Conservation (phyloP, 2,329 filamentous ascomycete genomes). For the Septoria linicola region DNA sequence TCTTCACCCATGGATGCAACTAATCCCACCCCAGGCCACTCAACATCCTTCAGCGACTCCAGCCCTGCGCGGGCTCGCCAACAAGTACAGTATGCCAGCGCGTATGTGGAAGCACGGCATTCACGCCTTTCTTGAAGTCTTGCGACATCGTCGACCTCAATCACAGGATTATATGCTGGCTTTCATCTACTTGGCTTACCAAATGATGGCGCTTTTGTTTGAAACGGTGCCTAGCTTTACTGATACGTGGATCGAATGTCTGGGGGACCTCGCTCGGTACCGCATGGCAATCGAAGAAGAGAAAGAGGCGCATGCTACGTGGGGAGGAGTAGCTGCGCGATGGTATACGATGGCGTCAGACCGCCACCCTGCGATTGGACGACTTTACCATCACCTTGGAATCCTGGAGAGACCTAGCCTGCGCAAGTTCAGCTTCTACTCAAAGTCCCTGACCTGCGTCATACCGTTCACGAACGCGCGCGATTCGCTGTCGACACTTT, state of each 20-base stretch:
- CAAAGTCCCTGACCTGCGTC: constrained; percentile 67
- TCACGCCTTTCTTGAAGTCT: constrained; percentile 47
- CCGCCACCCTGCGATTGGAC: constrained; percentile 69
- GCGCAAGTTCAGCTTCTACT: constrained; percentile 71
- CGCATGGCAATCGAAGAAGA: constrained; percentile 89
- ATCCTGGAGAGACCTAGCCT: constrained; percentile 71
- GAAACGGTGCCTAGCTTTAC: constrained; percentile 82
- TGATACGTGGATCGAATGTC: constrained; percentile 90
- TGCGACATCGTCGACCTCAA: constrained; percentile 70
- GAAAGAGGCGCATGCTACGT: constrained; percentile 66
- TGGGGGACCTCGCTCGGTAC: constrained; percentile 82
- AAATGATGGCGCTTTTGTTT: constrained; percentile 82
- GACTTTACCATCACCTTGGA: constrained; percentile 85
- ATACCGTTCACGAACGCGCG: constrained; percentile 66
- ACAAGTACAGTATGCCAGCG: constrained; percentile 86
- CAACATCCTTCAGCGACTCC: constrained; percentile 78
- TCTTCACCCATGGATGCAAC: background rate
- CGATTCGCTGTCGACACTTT: constrained; percentile 68
- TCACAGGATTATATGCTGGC: constrained; percentile 86
- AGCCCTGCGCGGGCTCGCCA: constrained; percentile 65
- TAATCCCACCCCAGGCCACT: constrained; percentile 52
- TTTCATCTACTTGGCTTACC: constrained; percentile 86
- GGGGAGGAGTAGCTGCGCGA: constrained; percentile 73
- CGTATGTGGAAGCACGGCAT: constrained; percentile 95
- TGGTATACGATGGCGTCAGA: constrained; percentile 87